Percentiles rank a stretch among this genome's conserved stretches.
Evolutionary conservation across 139 green algal species (phyloP).

Genomic region (Picochlorum sp.): DNA sequence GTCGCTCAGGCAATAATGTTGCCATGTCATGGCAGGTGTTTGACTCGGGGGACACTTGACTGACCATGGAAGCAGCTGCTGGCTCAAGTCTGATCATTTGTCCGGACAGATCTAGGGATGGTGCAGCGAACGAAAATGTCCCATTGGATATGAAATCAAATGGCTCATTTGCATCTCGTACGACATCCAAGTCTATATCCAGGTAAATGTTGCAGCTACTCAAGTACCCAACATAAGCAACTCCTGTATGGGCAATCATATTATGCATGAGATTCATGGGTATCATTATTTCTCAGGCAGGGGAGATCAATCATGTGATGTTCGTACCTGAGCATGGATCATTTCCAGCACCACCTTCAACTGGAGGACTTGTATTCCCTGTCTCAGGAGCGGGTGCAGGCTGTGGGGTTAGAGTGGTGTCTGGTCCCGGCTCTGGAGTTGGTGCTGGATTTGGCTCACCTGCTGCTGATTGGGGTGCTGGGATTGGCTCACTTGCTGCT

Average conservation of each 20-base stretch:
- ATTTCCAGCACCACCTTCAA: not conserved
- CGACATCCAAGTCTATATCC: not conserved
- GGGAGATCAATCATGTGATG: not conserved
- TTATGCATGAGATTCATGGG: not conserved
- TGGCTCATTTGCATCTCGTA: not conserved
- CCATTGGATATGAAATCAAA: not conserved
- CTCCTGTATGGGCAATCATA: not conserved
- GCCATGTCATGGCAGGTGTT: not conserved
- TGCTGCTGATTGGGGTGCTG: too few relatives aligned
- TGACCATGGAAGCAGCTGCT: not conserved
- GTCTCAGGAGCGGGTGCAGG: not conserved
- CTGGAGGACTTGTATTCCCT: not conserved
- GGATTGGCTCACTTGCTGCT: too few relatives aligned
- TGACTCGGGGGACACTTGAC: not conserved
- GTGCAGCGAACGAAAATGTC: not conserved
- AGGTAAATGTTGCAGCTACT: not conserved
- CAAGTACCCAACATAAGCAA: constrained; percentile 1
- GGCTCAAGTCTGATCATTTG: not conserved
- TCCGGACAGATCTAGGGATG: not conserved
- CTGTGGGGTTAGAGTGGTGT: too few relatives aligned
- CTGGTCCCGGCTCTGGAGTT: not conserved
- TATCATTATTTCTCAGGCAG: not conserved
- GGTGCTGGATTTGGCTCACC: not conserved
- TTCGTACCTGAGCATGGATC: not conserved
- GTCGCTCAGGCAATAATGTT: not conserved